Base-by-base conservation (phyloP, 768 basidiomycete species). In the Leucogyrophana mollusca region DNA sequence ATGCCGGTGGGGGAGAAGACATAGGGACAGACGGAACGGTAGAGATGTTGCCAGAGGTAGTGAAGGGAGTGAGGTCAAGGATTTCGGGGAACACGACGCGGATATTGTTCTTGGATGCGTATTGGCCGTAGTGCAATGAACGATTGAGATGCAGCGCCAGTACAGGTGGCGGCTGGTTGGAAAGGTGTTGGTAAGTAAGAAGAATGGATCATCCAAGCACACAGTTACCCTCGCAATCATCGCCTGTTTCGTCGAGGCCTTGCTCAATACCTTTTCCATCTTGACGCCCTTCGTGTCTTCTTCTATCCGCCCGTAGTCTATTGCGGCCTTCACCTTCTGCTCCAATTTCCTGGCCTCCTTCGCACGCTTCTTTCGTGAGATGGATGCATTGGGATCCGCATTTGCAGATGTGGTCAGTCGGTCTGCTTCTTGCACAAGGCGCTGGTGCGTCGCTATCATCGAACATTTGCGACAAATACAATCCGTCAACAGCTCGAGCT, bases 381-480 rank as follows among this genome's bases (percentile, higher is more conserved):
- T 56, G 2, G 89, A 80, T 3, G 81, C 72, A 34, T 76, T 76
- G 42, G 60, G 55, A 20, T 69, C 65, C 18, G 56, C 62, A 32
- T 41, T 53, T 20, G 62, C 53, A 1, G 58, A 55, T 34, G 56
- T 64, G 33, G 78, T 74, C 9, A 93, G 69, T 17, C 73, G 67
- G 27, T 81, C 76, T 4, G 81, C 70, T 45, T 94, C 92, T 8
- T 77, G 66, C 33, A 70, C 64, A 45, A 94, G 73, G 38, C 83
- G 73, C 39, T 69, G 69, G 54, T 81, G 79, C 0, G 96, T 98
- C 14, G 86, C 83, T 4, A 83, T 70, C 50, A 98, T 71, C 1
- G 93, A 91, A 60, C 96, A 99, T 50, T 86, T 85, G 17, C 94
- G 83, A 66, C 96, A 99, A 21, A 92, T 82, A 56, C 93, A 95